Percentiles rank a stretch among this genome's conserved stretches.
Evolutionary conservation across 2,329 filamentous ascomycete genomes (phyloP).

Genomic region (Capronia epimyces): DNA sequence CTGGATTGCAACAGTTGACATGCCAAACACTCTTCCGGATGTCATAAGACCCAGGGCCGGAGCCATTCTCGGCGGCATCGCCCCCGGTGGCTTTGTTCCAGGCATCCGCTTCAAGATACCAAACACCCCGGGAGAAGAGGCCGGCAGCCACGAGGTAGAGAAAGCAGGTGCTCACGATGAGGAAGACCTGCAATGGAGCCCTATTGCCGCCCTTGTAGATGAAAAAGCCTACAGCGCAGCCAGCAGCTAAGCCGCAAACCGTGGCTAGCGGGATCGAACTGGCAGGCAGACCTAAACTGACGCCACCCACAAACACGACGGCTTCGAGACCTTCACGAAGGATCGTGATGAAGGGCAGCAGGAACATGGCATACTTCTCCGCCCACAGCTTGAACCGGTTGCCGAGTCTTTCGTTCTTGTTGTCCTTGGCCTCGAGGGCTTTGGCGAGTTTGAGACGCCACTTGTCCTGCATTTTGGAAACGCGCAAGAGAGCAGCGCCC

Average conservation of each 20-base stretch:
- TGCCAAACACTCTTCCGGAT: constrained; percentile 76
- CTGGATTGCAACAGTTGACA: constrained; percentile 75
- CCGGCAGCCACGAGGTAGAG: constrained; percentile 80
- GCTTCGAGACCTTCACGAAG: constrained; percentile 80
- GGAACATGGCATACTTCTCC: constrained; percentile 80
- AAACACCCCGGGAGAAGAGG: constrained; percentile 70
- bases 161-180: constrained; percentile 76
- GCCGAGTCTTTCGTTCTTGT: constrained; percentile 36
- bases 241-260: constrained; percentile 64
- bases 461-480: constrained; percentile 78
- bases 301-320: constrained; percentile 79
- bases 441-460: constrained; percentile 78
- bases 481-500: constrained; percentile 71
- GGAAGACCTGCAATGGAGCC: constrained; percentile 66
- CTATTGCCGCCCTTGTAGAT: constrained; percentile 72
- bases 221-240: constrained; percentile 61
- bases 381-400: constrained; percentile 56
- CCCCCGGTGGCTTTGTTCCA: constrained; percentile 58
- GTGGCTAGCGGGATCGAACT: constrained; percentile 72
- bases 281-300: constrained; percentile 69
- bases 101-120: constrained; percentile 63
- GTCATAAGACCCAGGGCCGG: constrained; percentile 71
- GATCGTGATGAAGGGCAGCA: constrained; percentile 82
- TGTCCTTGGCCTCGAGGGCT: constrained; percentile 56
- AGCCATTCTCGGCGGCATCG: constrained; percentile 57